Conservation (phyloP, 352 stramenopile species). For the Pythium utonaiense region DNA sequence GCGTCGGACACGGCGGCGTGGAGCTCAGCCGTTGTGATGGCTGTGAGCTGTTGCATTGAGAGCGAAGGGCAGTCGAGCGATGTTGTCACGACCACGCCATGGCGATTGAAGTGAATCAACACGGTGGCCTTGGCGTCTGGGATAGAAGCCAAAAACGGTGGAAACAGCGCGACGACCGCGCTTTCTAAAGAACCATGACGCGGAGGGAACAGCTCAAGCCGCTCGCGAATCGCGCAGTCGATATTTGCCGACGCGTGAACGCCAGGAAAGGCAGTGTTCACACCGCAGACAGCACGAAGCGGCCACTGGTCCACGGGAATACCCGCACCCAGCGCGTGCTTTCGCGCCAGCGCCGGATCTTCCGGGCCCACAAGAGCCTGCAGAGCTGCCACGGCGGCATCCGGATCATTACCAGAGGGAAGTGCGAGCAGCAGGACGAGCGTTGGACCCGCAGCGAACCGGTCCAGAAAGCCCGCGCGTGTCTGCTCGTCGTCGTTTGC, state of each 20-base stretch:
- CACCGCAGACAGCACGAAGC: constrained; percentile 69
- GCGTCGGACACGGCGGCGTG: neutral
- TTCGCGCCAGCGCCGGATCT: constrained; percentile 41
- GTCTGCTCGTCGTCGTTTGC: constrained; percentile 7
- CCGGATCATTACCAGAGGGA: constrained; percentile 3
- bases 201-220: constrained; percentile 57
- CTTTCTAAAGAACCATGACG: constrained; percentile 22
- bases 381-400: constrained; percentile 33
- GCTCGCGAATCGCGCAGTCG: constrained; percentile 55
- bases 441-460: constrained; percentile 59
- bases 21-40: constrained; percentile 5
- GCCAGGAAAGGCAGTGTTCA: constrained; percentile 57
- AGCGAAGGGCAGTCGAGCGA: constrained; percentile 7
- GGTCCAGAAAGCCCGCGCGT: constrained; percentile 35
- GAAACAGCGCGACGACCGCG: constrained; percentile 38
- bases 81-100: constrained; percentile 26
- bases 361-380: constrained; percentile 55
- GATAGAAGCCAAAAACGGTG: constrained; percentile 29
- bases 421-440: constrained; percentile 54
- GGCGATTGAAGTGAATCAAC: constrained; percentile 26
- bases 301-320: constrained; percentile 43
- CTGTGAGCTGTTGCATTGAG: constrained; percentile 11
- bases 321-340: constrained; percentile 35
- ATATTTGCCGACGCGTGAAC: constrained; percentile 58
- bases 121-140: constrained; percentile 26